phyloP scores from a whole-genome alignment of 2,329 filamentous ascomycete genomes.

The Paraphaeosphaeria sporulosa region DNA sequence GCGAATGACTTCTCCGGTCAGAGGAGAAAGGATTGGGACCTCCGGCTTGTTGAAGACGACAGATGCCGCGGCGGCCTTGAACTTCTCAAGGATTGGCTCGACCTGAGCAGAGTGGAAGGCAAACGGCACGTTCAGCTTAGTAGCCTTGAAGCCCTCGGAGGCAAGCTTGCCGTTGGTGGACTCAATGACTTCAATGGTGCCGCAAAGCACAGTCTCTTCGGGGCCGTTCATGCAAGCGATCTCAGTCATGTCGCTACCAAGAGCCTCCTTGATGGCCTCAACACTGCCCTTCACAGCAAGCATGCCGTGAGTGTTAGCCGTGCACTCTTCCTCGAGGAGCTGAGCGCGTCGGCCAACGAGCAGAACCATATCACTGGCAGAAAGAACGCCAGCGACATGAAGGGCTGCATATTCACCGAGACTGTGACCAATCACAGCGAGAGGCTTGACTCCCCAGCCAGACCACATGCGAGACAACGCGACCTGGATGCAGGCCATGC shows the following conservation, averaged over 20 bases:
- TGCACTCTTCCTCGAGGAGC: constrained; percentile 71
- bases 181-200: constrained; percentile 66
- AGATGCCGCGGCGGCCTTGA: constrained; percentile 62
- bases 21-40: constrained; percentile 72
- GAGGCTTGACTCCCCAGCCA: constrained; percentile 62
- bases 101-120: constrained; percentile 73
- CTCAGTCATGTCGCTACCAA: constrained; percentile 59
- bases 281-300: constrained; percentile 63
- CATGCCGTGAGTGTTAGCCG: constrained; percentile 72
- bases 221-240: constrained; percentile 80
- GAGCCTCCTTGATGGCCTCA: constrained; percentile 62
- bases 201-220: constrained; percentile 76
- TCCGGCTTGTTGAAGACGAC: constrained; percentile 66
- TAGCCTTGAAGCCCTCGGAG: constrained; percentile 65
- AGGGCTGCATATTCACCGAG: constrained; percentile 79
- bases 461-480: constrained; percentile 62
- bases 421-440: constrained; percentile 64
- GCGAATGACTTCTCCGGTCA: constrained; percentile 67
- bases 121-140: constrained; percentile 70
- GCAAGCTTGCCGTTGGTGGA: constrained; percentile 59
- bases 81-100: constrained; percentile 68
- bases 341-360: constrained; percentile 74
- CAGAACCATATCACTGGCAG: constrained; percentile 74
- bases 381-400: constrained; percentile 73
- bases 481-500: constrained; percentile 62